Base-by-base conservation (phyloP, 75 land plant genomes). In the Sequoiadendron giganteum region DNA sequence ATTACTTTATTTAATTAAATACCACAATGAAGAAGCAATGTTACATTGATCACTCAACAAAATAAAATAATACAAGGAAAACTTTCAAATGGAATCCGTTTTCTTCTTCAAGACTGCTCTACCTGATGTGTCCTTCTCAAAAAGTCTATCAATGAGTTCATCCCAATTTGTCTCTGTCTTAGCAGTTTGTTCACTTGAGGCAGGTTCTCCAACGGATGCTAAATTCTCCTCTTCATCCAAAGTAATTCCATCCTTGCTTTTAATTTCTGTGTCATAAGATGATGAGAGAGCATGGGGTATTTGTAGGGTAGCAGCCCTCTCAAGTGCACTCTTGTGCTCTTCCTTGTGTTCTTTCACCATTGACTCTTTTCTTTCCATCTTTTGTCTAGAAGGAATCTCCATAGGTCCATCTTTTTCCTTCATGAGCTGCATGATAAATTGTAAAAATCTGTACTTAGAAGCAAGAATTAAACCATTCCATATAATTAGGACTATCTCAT, bases 261-360 rank as follows among this genome's bases (percentile, higher is more conserved):
- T 32, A 18, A 39, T 18, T 48, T 86, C 80, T 36, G 68, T 90
- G 72, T 89, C 93, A 21, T 78, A 56, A 39, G 89, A 34, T 15
- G 86, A 48, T 11, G 90, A 5, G 58, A 90, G 76, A 15, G 97
- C 98, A 87, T 96, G 90, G 19, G 97, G 98, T 49, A 97, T 90
- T 47, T 94, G 91, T 86, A 97, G 86, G 76, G 89, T 90, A 21
- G 94, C 91, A 47, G 97, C 97, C 89, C 94, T 91, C 80, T 95
- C 96, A 34, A 97, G 88, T 28, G 98, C 98, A 89, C 89, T 93
- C 87, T 89, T 95, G 92, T 97, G 95, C 34, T 88, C 90, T 34
- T 85, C 83, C 28, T 72, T 65, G 61, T 88, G 89, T 90, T 94
- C 98, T 86, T 90, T 88, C 43, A 92, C 89, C 15, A 93, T 86